phyloP scores from a whole-genome alignment of 169 alveolate genomes.

The Cryptosporidium xiaoi region DNA sequence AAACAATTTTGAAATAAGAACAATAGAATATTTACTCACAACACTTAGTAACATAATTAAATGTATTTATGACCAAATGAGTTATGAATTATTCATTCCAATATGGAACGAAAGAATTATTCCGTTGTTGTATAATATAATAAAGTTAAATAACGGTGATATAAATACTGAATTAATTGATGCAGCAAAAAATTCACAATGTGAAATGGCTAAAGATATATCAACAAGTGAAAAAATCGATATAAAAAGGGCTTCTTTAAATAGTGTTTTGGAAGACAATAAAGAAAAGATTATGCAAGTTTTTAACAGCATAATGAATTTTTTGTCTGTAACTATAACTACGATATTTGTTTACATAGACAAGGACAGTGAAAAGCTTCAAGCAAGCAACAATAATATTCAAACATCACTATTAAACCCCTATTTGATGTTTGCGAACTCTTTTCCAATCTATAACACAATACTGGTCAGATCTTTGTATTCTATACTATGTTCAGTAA shows the following conservation, averaged over 20 bases:
- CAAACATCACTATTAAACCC: slow-evolving; percentile 40
- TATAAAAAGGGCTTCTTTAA: background rate
- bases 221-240: background rate
- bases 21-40: slow-evolving; percentile 14
- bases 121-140: slow-evolving; percentile 22
- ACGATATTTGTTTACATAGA: slow-evolving; percentile 36
- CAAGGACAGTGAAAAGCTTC: background rate
- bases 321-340: slow-evolving; percentile 52
- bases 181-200: too few relatives aligned
- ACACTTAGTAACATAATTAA: slow-evolving; percentile 20
- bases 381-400: background rate
- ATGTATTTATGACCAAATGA: slow-evolving; percentile 46
- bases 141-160: background rate
- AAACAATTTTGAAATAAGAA: slow-evolving; percentile 9
- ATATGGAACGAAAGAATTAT: slow-evolving; percentile 65
- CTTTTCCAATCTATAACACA: slow-evolving; percentile 37
- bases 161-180: too few relatives aligned
- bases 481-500: slow-evolving; percentile 42
- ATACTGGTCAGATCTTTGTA: slow-evolving; percentile 38
- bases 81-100: slow-evolving; percentile 59
- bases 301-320: slow-evolving; percentile 30
- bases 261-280: background rate
- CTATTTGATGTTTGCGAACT: slow-evolving; percentile 16
- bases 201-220: background rate
- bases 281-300: slow-evolving; percentile 4